Evolutionary conservation across 2,329 filamentous ascomycete genomes (phyloP), one percentile per base, ranked within the genome.

Genomic region (Annulohypoxylon truncatum): DNA sequence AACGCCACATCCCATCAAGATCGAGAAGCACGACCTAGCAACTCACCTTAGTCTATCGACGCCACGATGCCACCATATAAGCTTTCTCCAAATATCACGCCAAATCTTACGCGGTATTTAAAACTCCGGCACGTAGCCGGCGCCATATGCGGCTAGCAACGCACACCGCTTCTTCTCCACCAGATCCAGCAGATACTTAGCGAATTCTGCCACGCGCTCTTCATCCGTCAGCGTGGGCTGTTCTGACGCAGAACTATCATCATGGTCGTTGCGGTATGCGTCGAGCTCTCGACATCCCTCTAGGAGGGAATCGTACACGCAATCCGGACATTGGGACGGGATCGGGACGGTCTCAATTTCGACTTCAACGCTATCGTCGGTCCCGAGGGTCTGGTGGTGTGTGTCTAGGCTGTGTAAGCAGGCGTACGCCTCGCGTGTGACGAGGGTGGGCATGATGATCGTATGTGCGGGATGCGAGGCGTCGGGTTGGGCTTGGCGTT

Each of bases 391-490:
- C 9, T 15, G 15, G 20, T 57, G 44, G 35, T 13, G 12, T 1
- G 26, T 58, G n/a, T 66, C 56, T 10, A 42, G 33, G 28, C 9
- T 40, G 47, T 72, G 72, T 4, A 54, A 64, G 48, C 71, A 73
- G 52, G 48, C 18, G 47, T 67, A 72, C 22, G 42, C 12, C 58
- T 70, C 48, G 26, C 40, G 50, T 5, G 67, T 70, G 46, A 63
- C 26, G 59, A 53, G 69, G 44, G 50, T 65, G 8, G 67, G 56
- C 71, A 73, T 73, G n/a, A 29, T 63, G 58, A 8, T 28, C 7
- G 33, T 22, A 22, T 4, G 44, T 44, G 18, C 38, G 40, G 33
- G 24, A 29, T 31, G 35, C 10, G 35, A 35, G 48, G 29, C 20
- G 7, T 52, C n/a, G n/a, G 8, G 13, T 35, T 35, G 29, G 18